These are phyloP conservation scores for Phytopythium litorale DNA, from an alignment of 352 stramenopile genomes.

Conservation along the genomic window DNA sequence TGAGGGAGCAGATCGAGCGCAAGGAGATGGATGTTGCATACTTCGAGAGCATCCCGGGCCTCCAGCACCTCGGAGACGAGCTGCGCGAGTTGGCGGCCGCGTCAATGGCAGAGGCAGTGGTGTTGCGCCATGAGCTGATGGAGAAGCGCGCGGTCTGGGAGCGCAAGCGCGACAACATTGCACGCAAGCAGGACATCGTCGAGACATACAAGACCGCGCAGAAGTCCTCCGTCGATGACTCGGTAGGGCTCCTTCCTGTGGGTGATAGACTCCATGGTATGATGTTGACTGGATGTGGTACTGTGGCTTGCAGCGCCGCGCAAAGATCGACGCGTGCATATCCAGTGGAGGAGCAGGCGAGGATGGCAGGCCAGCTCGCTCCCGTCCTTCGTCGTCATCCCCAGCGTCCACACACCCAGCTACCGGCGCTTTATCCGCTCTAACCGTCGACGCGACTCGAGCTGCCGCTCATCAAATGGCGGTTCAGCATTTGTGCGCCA, in stretches of 20 bases:
- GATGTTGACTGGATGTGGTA: conserved; percentile 2
- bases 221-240: conserved; percentile 43
- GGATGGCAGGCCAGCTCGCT: too few species aligned
- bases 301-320: conserved; percentile 10
- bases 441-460: conserved; percentile 1
- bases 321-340: conserved; percentile 16
- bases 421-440: not conserved
- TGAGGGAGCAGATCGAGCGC: conserved; percentile 68
- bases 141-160: conserved; percentile 59
- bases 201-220: conserved; percentile 63
- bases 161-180: conserved; percentile 43
- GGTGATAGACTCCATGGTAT: not conserved
- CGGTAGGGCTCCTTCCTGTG: conserved; percentile 7
- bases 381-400: not conserved
- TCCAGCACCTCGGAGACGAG: conserved; percentile 51
- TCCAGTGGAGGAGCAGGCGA: not conserved
- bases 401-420: not conserved
- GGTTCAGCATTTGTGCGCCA: conserved; percentile 70
- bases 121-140: conserved; percentile 32
- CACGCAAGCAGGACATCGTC: conserved; percentile 71
- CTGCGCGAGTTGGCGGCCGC: conserved; percentile 41
- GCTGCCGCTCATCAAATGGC: conserved; percentile 19
- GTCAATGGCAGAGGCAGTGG: conserved; percentile 27
- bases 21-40: conserved; percentile 79
- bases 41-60: conserved; percentile 60